These are phyloP conservation scores for Alternaria tenuissima DNA, from an alignment of 2,329 filamentous ascomycete genomes.

Conservation along the genomic window DNA sequence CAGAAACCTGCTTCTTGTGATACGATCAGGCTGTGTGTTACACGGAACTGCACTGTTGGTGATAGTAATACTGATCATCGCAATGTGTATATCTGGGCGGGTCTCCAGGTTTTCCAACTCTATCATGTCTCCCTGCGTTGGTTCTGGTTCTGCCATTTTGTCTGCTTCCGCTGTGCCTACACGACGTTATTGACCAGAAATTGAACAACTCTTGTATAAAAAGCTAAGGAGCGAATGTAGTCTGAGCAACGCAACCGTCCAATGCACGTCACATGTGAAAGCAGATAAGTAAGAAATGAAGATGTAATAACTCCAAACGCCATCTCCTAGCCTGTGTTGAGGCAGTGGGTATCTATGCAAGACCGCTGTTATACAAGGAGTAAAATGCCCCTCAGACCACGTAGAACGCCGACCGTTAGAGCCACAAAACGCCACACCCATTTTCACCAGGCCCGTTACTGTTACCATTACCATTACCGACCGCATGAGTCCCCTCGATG, in stretches of 20 bases:
- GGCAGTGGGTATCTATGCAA: constrained; percentile 3
- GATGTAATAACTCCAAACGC: not conserved
- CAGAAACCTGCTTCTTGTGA: not conserved
- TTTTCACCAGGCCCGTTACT: not conserved
- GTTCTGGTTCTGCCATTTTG: too few species aligned
- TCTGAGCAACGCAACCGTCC: not conserved
- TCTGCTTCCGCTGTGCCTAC: too few species aligned
- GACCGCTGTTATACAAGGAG: not conserved
- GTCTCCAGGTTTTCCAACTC: too few species aligned
- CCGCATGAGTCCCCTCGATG: not conserved
- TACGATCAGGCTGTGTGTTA: not conserved
- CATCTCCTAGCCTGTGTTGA: not conserved
- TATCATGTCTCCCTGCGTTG: too few species aligned
- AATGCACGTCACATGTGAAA: not conserved
- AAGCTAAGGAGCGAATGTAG: not conserved
- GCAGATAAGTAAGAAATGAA: not conserved
- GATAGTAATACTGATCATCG: not conserved
- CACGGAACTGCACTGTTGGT: not conserved
- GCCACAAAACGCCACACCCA: constrained; percentile 8
- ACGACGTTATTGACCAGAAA: too few species aligned
- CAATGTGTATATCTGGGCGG: too few species aligned
- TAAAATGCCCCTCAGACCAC: not conserved
- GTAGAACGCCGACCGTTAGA: not conserved
- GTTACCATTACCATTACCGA: not conserved
- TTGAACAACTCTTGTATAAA: not conserved